Conservation (phyloP, 2,329 filamentous ascomycete species). For the Dactylonectria macrodidyma region DNA sequence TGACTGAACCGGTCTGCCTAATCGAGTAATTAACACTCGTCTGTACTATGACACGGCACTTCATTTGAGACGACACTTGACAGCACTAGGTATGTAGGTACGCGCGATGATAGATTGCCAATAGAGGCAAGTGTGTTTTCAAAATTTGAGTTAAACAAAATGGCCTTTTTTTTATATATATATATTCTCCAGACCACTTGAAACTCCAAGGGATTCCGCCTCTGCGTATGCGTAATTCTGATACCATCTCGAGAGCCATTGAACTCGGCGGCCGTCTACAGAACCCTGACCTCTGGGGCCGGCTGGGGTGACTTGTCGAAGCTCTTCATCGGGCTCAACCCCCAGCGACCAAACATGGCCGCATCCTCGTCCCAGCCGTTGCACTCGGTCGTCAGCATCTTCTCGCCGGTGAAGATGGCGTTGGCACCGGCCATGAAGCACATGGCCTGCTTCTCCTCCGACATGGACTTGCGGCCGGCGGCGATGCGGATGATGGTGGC, state of each 20-base stretch:
- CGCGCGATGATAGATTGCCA: not conserved
- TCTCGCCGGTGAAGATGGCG: conserved; percentile 95
- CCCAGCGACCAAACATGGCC: conserved; percentile 87
- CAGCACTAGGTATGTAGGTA: not conserved
- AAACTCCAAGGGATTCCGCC: not conserved
- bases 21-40: conserved; percentile 17
- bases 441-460: conserved; percentile 89
- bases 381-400: conserved; percentile 94
- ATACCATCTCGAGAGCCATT: not conserved
- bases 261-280: conserved; percentile 28
- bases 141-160: not conserved
- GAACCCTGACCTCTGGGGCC: conserved; percentile 45
- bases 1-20: conserved; percentile 20
- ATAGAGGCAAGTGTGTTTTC: not conserved
- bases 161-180: not conserved
- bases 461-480: conserved; percentile 86
- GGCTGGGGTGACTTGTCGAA: conserved; percentile 55
- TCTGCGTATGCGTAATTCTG: not conserved
- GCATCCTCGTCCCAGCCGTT: conserved; percentile 93
- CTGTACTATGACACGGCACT: not conserved
- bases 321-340: conserved; percentile 81
- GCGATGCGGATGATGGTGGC: conserved; percentile 89
- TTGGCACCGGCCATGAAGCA: conserved; percentile 95
- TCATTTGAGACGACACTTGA: not conserved
- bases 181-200: conserved; percentile 1